Evolutionary conservation across 192 early-diverging fungal species (phyloP), one percentile per base, ranked within the genome.

Genomic region (Coemansia sp.): DNA sequence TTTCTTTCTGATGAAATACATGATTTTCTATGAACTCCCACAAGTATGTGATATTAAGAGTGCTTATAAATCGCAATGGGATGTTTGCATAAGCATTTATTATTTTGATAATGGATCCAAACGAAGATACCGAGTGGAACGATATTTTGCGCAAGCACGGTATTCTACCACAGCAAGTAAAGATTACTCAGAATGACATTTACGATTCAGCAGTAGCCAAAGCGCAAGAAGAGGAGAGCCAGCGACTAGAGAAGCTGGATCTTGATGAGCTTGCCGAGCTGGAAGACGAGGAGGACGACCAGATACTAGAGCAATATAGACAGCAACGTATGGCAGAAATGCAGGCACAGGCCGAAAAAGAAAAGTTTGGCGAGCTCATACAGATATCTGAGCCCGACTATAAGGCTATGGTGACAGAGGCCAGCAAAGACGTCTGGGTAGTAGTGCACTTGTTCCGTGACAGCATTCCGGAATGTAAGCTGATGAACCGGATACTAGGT

Each of bases 311-410:
- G 63, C 84, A 84, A 43, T 92, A 90, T 58, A 84, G 86, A 74
- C 72, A 86, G 75, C 82, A 91, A 59, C 84, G 94, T 7, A 68
- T 99, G 61, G 83, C 86, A n/a, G 91, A 94, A 53, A 88, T 99
- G 70, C 82, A 90, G 46, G 81, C 85, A 31, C 74, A 82, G 45
- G 72, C 83, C 11, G 67, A 72, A 15, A 80, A 83, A 38, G 91
- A 90, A 67, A 91, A 87, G 54, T 99, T 83, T 72, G 96, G 96
- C 35, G 80, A 86, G 31, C 84, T 97, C 6, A 60, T 65, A 6
- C 85, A 94, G 36, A 96, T 99, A 19, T 91, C 90, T 2, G 93
- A 97, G 80, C 90, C 96, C 0, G 93, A 99, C 51, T 99, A 92
- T 70, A 73, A 86, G 37, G 65, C 61, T 33, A 87, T 95, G 70